Evolutionary conservation across 2,329 filamentous ascomycete species (phyloP).

Genomic region (Colletotrichum paranaense): DNA sequence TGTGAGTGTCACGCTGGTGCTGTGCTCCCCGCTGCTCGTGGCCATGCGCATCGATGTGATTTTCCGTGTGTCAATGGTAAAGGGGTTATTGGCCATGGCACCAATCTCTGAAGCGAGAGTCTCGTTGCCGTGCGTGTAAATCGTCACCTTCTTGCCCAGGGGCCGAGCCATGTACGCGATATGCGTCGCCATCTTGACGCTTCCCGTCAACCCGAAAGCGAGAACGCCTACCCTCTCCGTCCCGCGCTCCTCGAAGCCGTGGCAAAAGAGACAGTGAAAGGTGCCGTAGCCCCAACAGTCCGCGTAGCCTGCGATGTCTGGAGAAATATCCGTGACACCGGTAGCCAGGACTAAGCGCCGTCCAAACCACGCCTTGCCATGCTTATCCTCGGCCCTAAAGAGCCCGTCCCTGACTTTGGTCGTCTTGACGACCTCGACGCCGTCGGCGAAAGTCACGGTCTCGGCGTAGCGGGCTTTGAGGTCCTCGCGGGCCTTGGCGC

Average conservation of each 20-base stretch:
- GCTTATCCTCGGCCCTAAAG: conserved; percentile 53
- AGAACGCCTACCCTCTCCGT: conserved; percentile 58
- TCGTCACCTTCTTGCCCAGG: conserved; percentile 55
- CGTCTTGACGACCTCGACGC: conserved; percentile 44
- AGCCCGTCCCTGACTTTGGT: conserved; percentile 42
- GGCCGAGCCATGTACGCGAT: conserved; percentile 56
- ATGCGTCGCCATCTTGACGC: conserved; percentile 48
- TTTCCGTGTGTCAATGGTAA: conserved; percentile 50
- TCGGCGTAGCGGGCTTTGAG: conserved; percentile 46
- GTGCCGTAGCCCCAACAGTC: conserved; percentile 66
- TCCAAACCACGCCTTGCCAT: conserved; percentile 56
- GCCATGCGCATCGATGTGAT: conserved; percentile 45
- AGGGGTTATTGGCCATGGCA: conserved; percentile 45
- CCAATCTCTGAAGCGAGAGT: conserved; percentile 44
- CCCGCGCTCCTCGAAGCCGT: conserved; percentile 69
- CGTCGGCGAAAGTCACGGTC: conserved; percentile 42
- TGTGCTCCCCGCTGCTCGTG: not conserved
- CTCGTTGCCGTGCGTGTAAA: conserved; percentile 62
- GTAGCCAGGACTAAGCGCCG: conserved; percentile 66
- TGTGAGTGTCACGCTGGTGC: conserved; percentile 46
- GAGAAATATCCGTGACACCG: conserved; percentile 63
- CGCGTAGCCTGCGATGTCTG: conserved; percentile 62
- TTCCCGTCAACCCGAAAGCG: conserved; percentile 49
- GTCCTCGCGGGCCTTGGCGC: conserved; percentile 47
- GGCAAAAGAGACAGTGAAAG: conserved; percentile 70